Conservation (phyloP, 202 grass and related monocot genomes). For the Schoenoplectus triqueter region DNA sequence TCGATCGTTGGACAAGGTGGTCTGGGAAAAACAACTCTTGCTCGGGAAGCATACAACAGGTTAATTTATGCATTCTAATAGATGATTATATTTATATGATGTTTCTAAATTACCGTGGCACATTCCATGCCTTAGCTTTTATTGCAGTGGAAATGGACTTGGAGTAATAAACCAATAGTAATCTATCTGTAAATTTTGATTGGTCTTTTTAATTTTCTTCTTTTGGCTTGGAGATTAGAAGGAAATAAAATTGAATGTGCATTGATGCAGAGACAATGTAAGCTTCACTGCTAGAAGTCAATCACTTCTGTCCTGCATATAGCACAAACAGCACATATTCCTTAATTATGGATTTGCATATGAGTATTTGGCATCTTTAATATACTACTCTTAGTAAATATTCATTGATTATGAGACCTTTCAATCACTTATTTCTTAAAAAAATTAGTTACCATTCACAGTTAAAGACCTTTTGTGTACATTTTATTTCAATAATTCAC, state of each 20-base stretch:
- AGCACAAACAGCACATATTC: too few relatives aligned
- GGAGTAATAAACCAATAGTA: neutral
- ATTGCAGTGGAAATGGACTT: neutral
- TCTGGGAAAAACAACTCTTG: constrained; percentile 26
- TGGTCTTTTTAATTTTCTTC: neutral
- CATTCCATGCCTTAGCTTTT: neutral
- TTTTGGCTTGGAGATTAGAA: neutral
- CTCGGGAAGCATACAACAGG: constrained; percentile 28
- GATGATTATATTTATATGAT: neutral
- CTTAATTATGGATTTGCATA: neutral
- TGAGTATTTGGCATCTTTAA: neutral
- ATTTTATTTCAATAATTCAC: neutral
- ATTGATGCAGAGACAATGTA: neutral
- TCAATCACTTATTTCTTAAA: neutral
- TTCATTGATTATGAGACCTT: neutral
- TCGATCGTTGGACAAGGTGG: constrained; percentile 25
- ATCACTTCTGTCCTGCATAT: too few relatives aligned
- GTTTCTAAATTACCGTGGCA: neutral
- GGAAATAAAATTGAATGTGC: neutral
- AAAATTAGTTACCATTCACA: neutral
- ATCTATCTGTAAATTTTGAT: neutral
- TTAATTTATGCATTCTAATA: neutral
- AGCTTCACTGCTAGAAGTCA: too few relatives aligned
- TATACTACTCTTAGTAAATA: neutral
- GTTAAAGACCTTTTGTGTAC: neutral